Evolutionary conservation across 441 rosid genomes (phyloP), one percentile per base, ranked within the genome.

Genomic region (Corymbia calophylla): DNA sequence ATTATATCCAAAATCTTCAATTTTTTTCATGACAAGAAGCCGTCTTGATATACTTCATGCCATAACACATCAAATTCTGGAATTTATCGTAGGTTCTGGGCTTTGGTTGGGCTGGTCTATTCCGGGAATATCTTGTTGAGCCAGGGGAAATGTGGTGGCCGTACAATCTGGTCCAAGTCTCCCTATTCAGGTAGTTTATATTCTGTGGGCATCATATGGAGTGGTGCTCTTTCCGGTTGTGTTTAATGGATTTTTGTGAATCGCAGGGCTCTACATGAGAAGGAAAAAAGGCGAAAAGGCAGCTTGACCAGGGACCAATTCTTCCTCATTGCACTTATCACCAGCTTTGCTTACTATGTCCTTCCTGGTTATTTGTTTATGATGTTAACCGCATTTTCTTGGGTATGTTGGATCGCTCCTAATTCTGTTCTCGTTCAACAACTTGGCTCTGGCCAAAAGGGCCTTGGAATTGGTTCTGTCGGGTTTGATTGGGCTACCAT

Each of bases 131-230:
- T 89, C 94, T 97, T 4, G 96, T 97, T 17, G 98, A 97, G 93
- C 97, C 99, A 9, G 96, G 93, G 53, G 97, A 95, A 55, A 96
- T 97, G 98, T 97, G 99, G 99, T 96, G 99, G 99, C 98, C 99
- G 0, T 56, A 86, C 88, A 95, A 94, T 91, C 92, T 97, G 51
- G 97, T 97, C 84, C 97, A 95, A 86, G 99, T 97, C 92, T 97
- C 98, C 23, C 90, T 97, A 89, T 97, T 97, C 93, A 94, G 97
- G 99, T 97, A 91, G 48, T 49, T 49, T 56, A 9, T 87, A 25
- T 25, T 82, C 53, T 14, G 49, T 56, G 55, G 9, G 53, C 47
- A 25, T 53, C 16, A 56, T 31, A 49, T 53, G 35, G 29, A 51
- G 29, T 53, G 70, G 23, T 17, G 32, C 3, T 32, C 87, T 77